Conservation (phyloP, 805 yeast genomes). For the Teunomyces cretensis region DNA sequence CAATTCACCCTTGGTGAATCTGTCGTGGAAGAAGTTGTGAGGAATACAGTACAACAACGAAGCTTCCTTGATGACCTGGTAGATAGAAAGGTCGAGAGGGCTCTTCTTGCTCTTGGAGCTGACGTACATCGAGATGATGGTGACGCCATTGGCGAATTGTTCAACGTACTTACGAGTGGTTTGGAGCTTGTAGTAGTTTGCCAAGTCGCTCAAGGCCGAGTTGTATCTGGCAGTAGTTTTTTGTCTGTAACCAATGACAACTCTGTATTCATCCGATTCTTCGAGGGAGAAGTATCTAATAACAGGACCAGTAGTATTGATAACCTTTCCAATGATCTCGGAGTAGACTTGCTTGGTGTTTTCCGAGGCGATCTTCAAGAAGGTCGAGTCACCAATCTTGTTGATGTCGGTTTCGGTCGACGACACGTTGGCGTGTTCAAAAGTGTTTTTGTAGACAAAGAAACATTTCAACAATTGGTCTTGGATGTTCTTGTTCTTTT, state of each 20-base stretch:
- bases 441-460: conserved; percentile 74
- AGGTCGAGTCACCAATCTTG: conserved; percentile 74
- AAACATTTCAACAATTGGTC: conserved; percentile 63
- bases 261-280: conserved; percentile 78
- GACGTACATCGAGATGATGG: conserved; percentile 84
- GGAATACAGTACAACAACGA: conserved; percentile 91
- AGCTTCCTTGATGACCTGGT: conserved; percentile 91
- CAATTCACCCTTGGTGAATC: conserved; percentile 71
- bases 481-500: conserved; percentile 34
- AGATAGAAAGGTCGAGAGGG: conserved; percentile 72
- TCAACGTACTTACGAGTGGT: conserved; percentile 91
- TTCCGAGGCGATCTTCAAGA: conserved; percentile 70
- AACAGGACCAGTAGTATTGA: conserved; percentile 83
- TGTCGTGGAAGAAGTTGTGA: conserved; percentile 71
- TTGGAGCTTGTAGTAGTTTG: conserved; percentile 81
- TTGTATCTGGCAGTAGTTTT: conserved; percentile 83
- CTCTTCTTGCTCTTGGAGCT: conserved; percentile 53
- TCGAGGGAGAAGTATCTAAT: conserved; percentile 83
- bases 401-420: conserved; percentile 52
- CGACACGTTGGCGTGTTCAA: conserved; percentile 16
- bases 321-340: conserved; percentile 67
- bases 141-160: conserved; percentile 85
- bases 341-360: conserved; percentile 80
- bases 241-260: conserved; percentile 85
- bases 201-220: conserved; percentile 81